phyloP scores from a whole-genome alignment of 768 basidiomycete genomes.

The Lentinula guzmanii region DNA sequence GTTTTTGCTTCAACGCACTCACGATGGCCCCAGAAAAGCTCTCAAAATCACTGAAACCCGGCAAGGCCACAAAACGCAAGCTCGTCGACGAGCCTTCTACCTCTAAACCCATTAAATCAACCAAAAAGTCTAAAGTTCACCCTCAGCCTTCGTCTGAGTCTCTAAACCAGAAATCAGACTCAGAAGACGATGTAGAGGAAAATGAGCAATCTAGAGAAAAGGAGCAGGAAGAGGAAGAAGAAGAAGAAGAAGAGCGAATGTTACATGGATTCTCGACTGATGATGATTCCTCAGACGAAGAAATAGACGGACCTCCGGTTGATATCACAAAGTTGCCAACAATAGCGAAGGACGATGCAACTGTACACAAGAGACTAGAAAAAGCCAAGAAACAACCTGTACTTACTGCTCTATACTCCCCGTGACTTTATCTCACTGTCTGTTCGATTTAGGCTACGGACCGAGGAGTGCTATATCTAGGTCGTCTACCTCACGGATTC shows the following conservation, averaged over 20 bases:
- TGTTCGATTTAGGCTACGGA: slow-evolving; percentile 38
- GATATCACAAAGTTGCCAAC: slow-evolving; percentile 77
- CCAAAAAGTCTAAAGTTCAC: slow-evolving; percentile 3
- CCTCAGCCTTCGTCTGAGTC: not conserved
- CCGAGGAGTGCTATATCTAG: slow-evolving; percentile 82
- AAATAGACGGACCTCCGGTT: slow-evolving; percentile 47
- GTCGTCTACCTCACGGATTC: slow-evolving; percentile 94
- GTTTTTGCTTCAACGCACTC: not conserved
- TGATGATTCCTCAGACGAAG: slow-evolving; percentile 77
- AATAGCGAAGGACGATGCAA: slow-evolving; percentile 81
- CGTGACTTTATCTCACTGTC: slow-evolving; percentile 3
- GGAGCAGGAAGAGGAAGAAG: slow-evolving; percentile 4
- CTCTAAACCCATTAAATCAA: not conserved
- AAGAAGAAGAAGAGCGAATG: slow-evolving; percentile 18
- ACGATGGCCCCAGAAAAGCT: not conserved
- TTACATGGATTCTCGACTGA: slow-evolving; percentile 73
- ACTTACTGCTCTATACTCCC: slow-evolving; percentile 18
- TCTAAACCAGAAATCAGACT: not conserved
- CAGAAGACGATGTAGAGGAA: not conserved
- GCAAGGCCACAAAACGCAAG: not conserved
- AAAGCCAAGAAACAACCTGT: slow-evolving; percentile 65
- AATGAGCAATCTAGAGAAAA: not conserved
- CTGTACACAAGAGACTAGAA: slow-evolving; percentile 60
- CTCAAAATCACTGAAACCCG: not conserved
- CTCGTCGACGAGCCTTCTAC: not conserved